Percentiles rank a stretch among this genome's conserved stretches.
Evolutionary conservation across 495 filamentous ascomycete genomes (phyloP).

Genomic region (Aspergillus bridgeri): DNA sequence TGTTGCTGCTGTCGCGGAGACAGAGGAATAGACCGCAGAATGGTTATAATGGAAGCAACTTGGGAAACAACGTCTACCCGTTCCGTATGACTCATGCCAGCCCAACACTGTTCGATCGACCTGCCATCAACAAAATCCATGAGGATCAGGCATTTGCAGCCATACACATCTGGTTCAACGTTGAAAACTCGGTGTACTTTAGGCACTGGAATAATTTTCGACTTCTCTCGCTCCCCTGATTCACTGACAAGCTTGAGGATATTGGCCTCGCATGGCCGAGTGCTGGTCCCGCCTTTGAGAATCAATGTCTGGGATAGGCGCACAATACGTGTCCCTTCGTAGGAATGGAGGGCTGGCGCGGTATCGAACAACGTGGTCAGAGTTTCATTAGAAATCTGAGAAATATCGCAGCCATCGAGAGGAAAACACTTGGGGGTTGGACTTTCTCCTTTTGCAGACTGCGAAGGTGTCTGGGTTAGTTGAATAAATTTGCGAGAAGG

Average conservation of each 20-base stretch:
- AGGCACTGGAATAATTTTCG: constrained; percentile 5
- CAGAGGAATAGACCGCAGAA: constrained; percentile 9
- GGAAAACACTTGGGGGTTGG: constrained; percentile 1
- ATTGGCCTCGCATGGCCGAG: constrained; percentile 7
- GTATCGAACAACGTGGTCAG: constrained; percentile 8
- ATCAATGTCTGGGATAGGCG: constrained; percentile 6
- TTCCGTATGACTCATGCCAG: neutral
- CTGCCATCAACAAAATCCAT: constrained; percentile 12
- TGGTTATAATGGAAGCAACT: constrained; percentile 9
- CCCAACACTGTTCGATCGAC: constrained; percentile 7
- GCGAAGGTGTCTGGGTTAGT: constrained; percentile 1
- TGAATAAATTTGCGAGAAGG: neutral
- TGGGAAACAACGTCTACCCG: constrained; percentile 7
- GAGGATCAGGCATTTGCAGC: constrained; percentile 10
- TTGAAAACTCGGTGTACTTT: constrained; percentile 7
- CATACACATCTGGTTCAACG: constrained; percentile 6
- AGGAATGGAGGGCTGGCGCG: constrained; percentile 7
- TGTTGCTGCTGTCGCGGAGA: constrained; percentile 6
- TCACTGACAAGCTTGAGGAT: constrained; percentile 7
- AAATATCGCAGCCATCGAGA: constrained; percentile 9
- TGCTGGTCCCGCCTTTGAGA: constrained; percentile 5
- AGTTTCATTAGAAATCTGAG: constrained; percentile 6
- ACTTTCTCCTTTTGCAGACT: constrained; percentile 1
- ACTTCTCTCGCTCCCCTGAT: neutral
- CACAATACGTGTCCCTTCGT: constrained; percentile 9